phyloP scores from a whole-genome alignment of 805 yeast genomes.

The Schwanniomyces polymorphus region DNA sequence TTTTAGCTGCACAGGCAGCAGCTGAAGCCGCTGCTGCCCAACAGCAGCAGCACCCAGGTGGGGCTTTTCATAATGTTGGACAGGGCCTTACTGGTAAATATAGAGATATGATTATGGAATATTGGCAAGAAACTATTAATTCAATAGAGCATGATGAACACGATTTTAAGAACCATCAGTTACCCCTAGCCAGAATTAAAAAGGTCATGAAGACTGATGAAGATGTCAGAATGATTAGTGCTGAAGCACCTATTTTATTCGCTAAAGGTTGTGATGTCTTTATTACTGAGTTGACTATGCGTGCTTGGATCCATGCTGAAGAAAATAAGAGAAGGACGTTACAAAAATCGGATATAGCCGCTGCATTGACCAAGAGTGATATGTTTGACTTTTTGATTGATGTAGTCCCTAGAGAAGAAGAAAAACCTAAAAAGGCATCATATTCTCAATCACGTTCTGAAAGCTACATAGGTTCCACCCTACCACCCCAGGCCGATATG shows the following conservation, averaged over 20 bases:
- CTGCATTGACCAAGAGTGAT: constrained; percentile 90
- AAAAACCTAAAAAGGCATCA: constrained; percentile 48
- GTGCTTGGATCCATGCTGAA: constrained; percentile 99
- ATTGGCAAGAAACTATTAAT: constrained; percentile 96
- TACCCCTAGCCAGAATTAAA: constrained; percentile 94
- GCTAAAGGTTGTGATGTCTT: constrained; percentile 98
- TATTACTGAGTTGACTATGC: constrained; percentile 94
- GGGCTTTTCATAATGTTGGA: constrained; percentile 85
- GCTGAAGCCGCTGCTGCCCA: constrained; percentile 49
- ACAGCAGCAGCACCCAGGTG: constrained; percentile 50
- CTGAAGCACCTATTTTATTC: constrained; percentile 96
- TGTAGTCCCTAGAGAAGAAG: constrained; percentile 90
- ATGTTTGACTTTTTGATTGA: constrained; percentile 98
- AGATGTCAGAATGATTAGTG: constrained; percentile 95
- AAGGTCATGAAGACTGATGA: constrained; percentile 98
- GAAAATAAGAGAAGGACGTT: constrained; percentile 92
- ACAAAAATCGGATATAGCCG: constrained; percentile 92
- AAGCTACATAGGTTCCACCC: constrained; percentile 8
- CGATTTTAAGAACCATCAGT: constrained; percentile 89
- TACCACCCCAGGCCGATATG: neutral
- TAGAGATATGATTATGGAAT: constrained; percentile 87
- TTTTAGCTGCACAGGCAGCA: constrained; percentile 46
- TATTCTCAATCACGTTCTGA: constrained; percentile 20
- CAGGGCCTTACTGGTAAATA: constrained; percentile 85
- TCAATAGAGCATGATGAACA: constrained; percentile 85